Evolutionary conservation across 768 basidiomycete genomes (phyloP), one percentile per base, ranked within the genome.

Genomic region (Plicaturopsis crispa): DNA sequence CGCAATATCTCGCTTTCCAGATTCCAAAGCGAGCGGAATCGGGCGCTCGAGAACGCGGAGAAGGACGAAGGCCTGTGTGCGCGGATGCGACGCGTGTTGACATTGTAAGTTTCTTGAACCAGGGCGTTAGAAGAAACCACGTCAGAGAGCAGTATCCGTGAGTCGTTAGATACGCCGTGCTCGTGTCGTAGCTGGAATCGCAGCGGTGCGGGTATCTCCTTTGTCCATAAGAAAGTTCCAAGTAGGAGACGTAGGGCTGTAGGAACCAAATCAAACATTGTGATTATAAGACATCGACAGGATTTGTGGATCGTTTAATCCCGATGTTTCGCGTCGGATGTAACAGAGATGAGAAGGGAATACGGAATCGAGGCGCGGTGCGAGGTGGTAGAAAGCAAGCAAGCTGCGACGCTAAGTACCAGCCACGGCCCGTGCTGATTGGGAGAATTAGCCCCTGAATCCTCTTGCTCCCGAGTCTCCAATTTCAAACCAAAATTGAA

Each of bases 121-220:
- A 36, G 46, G 18, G 43, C 48, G 32, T 63, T 52, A 20, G 61
- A 56, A 10, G 58, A 39, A 39, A 54, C 55, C 22, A 76, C 49
- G 46, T 87, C 69, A 13, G 73, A 61, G 52, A 87, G 81, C 38
- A 84, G 57, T 31, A 77, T 65, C 4, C 69, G 67, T 3, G 78
- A 76, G 16, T 61, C 53, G 43, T 75, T 67, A 31, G 70, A 65
- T 6, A 75, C 48, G 18, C 71, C 78, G 47, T 85, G 80, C 30
- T 70, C 61, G 53, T 85, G 83, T 24, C 83, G 77, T 17, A 85
- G 66, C 22, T 69, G 70, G 56, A 86, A 85, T 22, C 62, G 67
- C 5, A 82, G 50, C 11, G 61, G 52, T 32, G 63, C 41, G 10
- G 40, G 24, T 12, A 16, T n/a, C 11, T 28, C 24, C 14, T 41